Evolutionary conservation across 495 filamentous ascomycete genomes (phyloP).

Genomic region (Aspergillus sclerotiicarbonarius): DNA sequence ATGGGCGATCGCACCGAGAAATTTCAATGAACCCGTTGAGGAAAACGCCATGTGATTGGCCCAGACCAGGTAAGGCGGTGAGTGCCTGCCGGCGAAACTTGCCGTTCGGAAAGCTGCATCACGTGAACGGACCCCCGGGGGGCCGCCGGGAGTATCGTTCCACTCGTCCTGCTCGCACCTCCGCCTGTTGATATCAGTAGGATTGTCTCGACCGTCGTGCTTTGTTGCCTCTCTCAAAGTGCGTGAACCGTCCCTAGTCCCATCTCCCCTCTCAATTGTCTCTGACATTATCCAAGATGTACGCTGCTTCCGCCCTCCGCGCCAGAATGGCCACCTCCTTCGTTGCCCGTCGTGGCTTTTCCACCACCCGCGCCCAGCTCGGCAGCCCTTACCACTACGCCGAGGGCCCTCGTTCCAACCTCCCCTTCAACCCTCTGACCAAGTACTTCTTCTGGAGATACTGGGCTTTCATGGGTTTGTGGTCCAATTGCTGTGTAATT

Average conservation of each 20-base stretch:
- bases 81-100: conserved; percentile 23
- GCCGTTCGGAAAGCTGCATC: conserved; percentile 12
- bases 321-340: conserved; percentile 59
- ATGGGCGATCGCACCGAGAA: conserved; percentile 24
- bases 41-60: conserved; percentile 27
- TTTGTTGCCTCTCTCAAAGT: conserved; percentile 35
- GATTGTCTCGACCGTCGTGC: conserved; percentile 30
- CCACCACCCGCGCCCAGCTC: conserved; percentile 81
- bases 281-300: conserved; percentile 61
- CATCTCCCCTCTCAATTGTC: conserved; percentile 6
- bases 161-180: conserved; percentile 21
- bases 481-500: conserved; percentile 14
- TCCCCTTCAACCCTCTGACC: conserved; percentile 94
- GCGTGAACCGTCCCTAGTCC: conserved; percentile 11
- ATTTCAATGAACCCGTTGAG: conserved; percentile 31
- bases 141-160: conserved; percentile 18
- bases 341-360: conserved; percentile 89
- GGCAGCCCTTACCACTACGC: conserved; percentile 96
- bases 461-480: conserved; percentile 75
- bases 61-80: neutral
- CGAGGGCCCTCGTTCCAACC: conserved; percentile 89
- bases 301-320: conserved; percentile 75
- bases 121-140: conserved; percentile 27
- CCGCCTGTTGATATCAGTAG: conserved; percentile 15
- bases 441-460: conserved; percentile 78